Evolutionary conservation across 2,329 filamentous ascomycete genomes (phyloP), one percentile per base, ranked within the genome.

Genomic region (Didymella glomerata): DNA sequence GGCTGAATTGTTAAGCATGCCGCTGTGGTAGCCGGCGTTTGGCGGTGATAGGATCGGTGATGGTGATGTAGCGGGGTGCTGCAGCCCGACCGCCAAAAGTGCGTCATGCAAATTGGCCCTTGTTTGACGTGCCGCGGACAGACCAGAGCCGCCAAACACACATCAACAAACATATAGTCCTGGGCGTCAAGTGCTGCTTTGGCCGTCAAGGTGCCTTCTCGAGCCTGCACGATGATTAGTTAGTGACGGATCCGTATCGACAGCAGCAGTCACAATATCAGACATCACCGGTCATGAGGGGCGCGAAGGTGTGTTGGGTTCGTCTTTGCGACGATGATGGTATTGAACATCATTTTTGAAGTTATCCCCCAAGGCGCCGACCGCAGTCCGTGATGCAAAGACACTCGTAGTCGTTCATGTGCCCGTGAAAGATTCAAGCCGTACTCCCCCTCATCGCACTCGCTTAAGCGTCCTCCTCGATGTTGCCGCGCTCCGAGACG

Each of bases 401-500:
- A 77, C 73, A 72, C 72, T 73, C 73, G 73, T 76, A 73, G 66
- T 74, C 71, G 72, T 70, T 73, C 73, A 73, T 76, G 72, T 76
- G 73, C 73, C 74, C 72, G 66, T 73, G 63, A 76, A 76, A 72
- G 72, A 76, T 76, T 50, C 56, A 54, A 77, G 67, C 74, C 71
- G 59, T 70, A 74, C 68, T 70, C 71, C 72, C 61, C 54, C 60
- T 56, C 64, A 65, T 69, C 68, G 62, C 63, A 67, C 71, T 69
- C 68, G 63, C 64, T 68, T 72, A 76, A 54, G 66, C 63, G 69
- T 86, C 89, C 78, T 92, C 90, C 73, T 87, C 85, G 77, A 99
- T 89, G 90, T 98, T 97, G 83, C 91, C 90, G 86, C 92, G 91
- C 91, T 99, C 95, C 80, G 93, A 97, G 79, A 99, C 95, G 87